Evolutionary conservation across 306 rosid species (phyloP).

Genomic region (Pyrus betulifolia): DNA sequence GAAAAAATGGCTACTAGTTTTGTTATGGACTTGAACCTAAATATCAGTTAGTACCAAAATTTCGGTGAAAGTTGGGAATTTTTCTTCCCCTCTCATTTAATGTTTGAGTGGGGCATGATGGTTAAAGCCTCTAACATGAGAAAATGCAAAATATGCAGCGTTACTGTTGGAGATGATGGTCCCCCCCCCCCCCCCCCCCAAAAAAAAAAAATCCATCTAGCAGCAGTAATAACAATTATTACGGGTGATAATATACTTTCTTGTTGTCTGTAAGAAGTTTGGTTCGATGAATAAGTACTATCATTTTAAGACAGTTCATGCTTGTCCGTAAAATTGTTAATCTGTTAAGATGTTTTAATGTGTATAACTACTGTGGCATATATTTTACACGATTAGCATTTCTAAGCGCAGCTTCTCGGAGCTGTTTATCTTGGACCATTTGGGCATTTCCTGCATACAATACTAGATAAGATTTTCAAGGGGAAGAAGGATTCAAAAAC

Average conservation of each 20-base stretch:
- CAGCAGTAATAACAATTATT: not conserved
- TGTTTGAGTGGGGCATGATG: too few species aligned
- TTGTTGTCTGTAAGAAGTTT: not conserved
- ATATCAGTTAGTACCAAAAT: not conserved
- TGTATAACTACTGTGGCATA: not conserved
- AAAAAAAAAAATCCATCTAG: not conserved
- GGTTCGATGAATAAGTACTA: not conserved
- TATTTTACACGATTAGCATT: not conserved
- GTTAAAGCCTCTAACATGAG: not conserved
- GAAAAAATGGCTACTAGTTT: not conserved
- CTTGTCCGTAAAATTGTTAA: not conserved
- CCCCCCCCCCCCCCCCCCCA: not conserved
- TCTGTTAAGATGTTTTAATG: not conserved
- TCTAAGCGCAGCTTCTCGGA: constrained; percentile 65
- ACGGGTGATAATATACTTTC: not conserved
- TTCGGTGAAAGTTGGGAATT: not conserved
- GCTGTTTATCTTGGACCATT: constrained; percentile 92
- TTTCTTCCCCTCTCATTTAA: too few species aligned
- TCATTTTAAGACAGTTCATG: not conserved
- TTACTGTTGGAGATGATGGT: not conserved
- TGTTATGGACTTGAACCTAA: not conserved
- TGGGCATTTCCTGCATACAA: constrained; percentile 65
- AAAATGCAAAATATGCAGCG: not conserved
- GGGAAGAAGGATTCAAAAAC: constrained; percentile 90
- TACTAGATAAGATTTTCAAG: constrained; percentile 75